These are phyloP conservation scores for Aotearoamyces nothofagi DNA, from an alignment of 2,329 filamentous ascomycete genomes.

Conservation along the genomic window DNA sequence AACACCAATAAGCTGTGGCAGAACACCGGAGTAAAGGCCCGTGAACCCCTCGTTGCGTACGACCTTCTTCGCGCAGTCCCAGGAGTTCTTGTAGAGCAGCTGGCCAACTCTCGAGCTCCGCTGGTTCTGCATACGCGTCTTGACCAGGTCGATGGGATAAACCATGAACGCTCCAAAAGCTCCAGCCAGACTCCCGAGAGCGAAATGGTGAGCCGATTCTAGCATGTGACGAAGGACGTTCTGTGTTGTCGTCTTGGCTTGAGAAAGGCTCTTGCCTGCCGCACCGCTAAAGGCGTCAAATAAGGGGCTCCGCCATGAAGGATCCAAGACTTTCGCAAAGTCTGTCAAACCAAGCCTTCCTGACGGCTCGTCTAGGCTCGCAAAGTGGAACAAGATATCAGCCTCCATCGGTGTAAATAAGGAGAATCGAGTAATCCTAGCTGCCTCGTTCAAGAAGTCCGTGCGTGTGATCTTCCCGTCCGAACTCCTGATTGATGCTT, in stretches of 20 bases:
- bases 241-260: conserved; percentile 37
- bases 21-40: conserved; percentile 84
- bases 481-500: conserved; percentile 65
- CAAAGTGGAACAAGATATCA: conserved; percentile 97
- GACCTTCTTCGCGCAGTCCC: conserved; percentile 91
- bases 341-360: conserved; percentile 69
- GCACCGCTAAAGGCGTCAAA: conserved; percentile 22
- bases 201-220: conserved; percentile 82
- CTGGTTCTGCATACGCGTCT: conserved; percentile 98
- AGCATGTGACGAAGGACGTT: conserved; percentile 47
- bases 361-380: conserved; percentile 77
- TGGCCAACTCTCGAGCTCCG: conserved; percentile 69
- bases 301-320: conserved; percentile 62
- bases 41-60: conserved; percentile 80
- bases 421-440: conserved; percentile 81
- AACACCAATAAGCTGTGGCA: conserved; percentile 91
- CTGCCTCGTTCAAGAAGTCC: conserved; percentile 90
- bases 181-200: conserved; percentile 75
- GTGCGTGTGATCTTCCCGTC: conserved; percentile 90
- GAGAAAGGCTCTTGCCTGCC: conserved; percentile 22
- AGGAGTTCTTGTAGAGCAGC: conserved; percentile 87
- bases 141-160: conserved; percentile 96
- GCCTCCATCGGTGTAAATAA: conserved; percentile 98
- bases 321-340: conserved; percentile 89
- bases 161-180: conserved; percentile 99